phyloP scores from a whole-genome alignment of 257 asterid genomes.

The Nicotiana undulata region DNA sequence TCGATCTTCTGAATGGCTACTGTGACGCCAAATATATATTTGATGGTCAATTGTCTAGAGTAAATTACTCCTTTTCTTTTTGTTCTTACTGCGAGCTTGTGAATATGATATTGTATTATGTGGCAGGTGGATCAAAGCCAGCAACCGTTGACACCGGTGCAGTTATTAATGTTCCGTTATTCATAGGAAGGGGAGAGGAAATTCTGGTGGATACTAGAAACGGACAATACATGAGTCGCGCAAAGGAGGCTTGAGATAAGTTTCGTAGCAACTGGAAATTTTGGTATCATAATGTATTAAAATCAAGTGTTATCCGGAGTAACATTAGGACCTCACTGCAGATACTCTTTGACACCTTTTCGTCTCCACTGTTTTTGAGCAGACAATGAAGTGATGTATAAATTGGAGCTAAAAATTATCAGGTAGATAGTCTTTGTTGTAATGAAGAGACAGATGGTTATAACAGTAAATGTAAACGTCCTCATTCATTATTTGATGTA shows the following conservation, averaged over 20 bases:
- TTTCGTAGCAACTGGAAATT: conserved; percentile 6
- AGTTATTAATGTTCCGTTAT: conserved; percentile 77
- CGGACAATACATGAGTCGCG: conserved; percentile 97
- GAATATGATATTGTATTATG: neutral
- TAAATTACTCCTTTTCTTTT: neutral
- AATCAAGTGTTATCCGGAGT: neutral
- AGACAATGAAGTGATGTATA: neutral
- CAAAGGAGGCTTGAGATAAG: conserved; percentile 26
- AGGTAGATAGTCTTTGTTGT: neutral
- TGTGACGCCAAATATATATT: neutral
- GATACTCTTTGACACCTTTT: neutral
- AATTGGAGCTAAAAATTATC: neutral
- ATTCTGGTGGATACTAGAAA: conserved; percentile 81
- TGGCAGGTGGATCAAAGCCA: conserved; percentile 90
- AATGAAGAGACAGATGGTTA: neutral
- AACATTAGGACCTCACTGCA: neutral
- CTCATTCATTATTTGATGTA: neutral
- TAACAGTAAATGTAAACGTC: neutral
- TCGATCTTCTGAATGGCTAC: neutral
- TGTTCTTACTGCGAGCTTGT: neutral
- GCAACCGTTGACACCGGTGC: conserved; percentile 92
- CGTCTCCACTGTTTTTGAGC: neutral
- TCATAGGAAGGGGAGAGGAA: conserved; percentile 53
- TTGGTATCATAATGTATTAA: neutral
- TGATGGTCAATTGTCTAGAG: neutral